phyloP scores from a whole-genome alignment of 257 asterid genomes.

The Fraxinus quadrangulata region DNA sequence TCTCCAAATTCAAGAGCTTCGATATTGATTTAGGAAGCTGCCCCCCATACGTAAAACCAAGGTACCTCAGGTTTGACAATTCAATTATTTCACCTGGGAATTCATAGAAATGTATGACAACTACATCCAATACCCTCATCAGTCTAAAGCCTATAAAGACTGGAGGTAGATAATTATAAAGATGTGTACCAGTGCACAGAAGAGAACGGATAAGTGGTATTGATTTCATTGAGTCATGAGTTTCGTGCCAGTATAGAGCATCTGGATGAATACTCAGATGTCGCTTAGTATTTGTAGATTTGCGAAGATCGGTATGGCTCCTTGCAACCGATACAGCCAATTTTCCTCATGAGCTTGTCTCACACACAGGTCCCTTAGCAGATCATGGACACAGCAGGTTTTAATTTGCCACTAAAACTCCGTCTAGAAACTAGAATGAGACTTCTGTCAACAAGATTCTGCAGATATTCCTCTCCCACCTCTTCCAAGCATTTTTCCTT shows the following conservation, averaged over 20 bases:
- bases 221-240: background rate
- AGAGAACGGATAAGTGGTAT: slow-evolving; percentile 12
- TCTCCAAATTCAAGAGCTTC: slow-evolving; percentile 26
- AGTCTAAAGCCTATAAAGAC: slow-evolving; percentile 1
- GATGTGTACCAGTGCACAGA: background rate
- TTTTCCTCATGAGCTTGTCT: slow-evolving; percentile 20
- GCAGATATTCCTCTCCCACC: slow-evolving; percentile 23
- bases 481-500: slow-evolving; percentile 29
- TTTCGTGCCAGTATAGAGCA: background rate
- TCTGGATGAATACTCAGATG: slow-evolving; percentile 10
- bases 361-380: slow-evolving; percentile 27
- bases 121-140: slow-evolving; percentile 20
- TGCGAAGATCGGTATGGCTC: background rate
- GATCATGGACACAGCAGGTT: slow-evolving; percentile 31
- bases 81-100: slow-evolving; percentile 13
- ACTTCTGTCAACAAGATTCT: slow-evolving; percentile 32
- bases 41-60: slow-evolving; percentile 25
- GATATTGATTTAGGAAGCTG: slow-evolving; percentile 21
- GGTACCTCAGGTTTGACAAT: slow-evolving; percentile 29
- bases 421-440: slow-evolving; percentile 21
- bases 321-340: background rate
- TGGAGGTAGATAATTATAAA: background rate
- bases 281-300: background rate
- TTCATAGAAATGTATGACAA: background rate
- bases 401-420: slow-evolving; percentile 17